These are phyloP conservation scores for Scopulariopsis brevicaulis DNA, from an alignment of 2,329 filamentous ascomycete species.

Conservation along the genomic window DNA sequence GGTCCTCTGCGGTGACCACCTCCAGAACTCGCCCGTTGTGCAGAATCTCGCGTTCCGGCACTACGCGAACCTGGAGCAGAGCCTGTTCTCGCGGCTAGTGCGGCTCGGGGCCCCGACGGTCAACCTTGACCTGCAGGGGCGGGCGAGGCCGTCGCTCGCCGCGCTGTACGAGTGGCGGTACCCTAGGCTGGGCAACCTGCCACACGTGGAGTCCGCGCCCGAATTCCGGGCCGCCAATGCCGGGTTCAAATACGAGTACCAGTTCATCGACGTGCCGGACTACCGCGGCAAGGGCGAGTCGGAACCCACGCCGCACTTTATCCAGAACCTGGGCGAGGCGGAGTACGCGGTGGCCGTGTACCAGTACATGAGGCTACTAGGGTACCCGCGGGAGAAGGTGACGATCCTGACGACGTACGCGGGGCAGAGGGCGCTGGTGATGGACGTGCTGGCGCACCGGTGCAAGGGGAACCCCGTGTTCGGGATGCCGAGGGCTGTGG, in stretches of 20 bases:
- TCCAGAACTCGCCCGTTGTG: conserved; percentile 92
- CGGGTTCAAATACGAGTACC: conserved; percentile 87
- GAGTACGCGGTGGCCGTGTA: conserved; percentile 94
- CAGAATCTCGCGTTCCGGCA: conserved; percentile 90
- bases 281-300: conserved; percentile 85
- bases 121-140: conserved; percentile 85
- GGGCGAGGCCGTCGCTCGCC: conserved; percentile 77
- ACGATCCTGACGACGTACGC: conserved; percentile 90
- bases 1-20: conserved; percentile 87
- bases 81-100: conserved; percentile 82
- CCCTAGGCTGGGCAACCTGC: conserved; percentile 64
- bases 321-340: conserved; percentile 92
- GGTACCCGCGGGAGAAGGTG: conserved; percentile 76
- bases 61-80: conserved; percentile 94
- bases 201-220: conserved; percentile 53
- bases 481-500: conserved; percentile 78
- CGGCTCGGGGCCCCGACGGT: conserved; percentile 87
- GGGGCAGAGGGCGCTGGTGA: conserved; percentile 78
- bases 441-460: conserved; percentile 72
- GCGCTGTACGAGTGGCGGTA: conserved; percentile 93
- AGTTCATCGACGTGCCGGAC: conserved; percentile 91
- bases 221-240: conserved; percentile 80
- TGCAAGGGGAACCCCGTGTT: conserved; percentile 79
- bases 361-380: conserved; percentile 94
- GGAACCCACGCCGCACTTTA: conserved; percentile 86